phyloP scores from a whole-genome alignment of 2,329 filamentous ascomycete species.

The Aspergillus thermomutatus region DNA sequence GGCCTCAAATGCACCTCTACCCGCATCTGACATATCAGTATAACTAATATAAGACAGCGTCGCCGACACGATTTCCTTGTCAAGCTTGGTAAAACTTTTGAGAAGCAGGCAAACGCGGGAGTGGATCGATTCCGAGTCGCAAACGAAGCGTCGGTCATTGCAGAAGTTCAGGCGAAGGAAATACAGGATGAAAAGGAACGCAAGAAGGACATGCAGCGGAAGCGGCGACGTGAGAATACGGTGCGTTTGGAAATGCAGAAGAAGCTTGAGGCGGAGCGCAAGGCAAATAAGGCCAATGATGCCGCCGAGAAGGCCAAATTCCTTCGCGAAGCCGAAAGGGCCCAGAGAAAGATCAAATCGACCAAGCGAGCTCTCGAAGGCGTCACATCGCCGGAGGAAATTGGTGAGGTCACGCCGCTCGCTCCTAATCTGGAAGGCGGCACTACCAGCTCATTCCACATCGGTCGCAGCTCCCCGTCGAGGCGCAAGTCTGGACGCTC shows the following conservation, averaged over 20 bases:
- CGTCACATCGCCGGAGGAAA: slow-evolving; percentile 69
- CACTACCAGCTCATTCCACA: slow-evolving; percentile 79
- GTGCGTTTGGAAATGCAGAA: slow-evolving; percentile 85
- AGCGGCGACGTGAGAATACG: slow-evolving; percentile 89
- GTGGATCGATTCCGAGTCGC: slow-evolving; percentile 72
- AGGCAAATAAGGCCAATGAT: slow-evolving; percentile 74
- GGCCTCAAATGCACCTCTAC: slow-evolving; percentile 33
- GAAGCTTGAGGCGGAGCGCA: slow-evolving; percentile 73
- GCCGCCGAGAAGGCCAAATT: slow-evolving; percentile 78
- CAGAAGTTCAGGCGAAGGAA: slow-evolving; percentile 85
- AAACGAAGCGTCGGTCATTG: slow-evolving; percentile 75
- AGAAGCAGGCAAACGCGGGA: slow-evolving; percentile 65
- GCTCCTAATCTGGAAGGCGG: slow-evolving; percentile 82
- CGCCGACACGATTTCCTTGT: slow-evolving; percentile 55
- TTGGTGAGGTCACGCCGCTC: slow-evolving; percentile 67
- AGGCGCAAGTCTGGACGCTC: slow-evolving; percentile 55
- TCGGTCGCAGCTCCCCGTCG: slow-evolving; percentile 53
- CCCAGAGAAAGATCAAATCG: slow-evolving; percentile 87
- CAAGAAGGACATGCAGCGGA: slow-evolving; percentile 99
- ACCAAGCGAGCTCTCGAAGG: slow-evolving; percentile 85
- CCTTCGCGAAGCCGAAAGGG: slow-evolving; percentile 80
- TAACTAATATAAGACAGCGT: slow-evolving; percentile 48
- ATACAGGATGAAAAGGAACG: slow-evolving; percentile 94
- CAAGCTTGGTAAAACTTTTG: slow-evolving; percentile 58
- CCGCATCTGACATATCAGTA: neutral